Percentiles rank a stretch among this genome's conserved stretches.
phyloP scores from a whole-genome alignment of 805 yeast species.

The Candida pseudofarinosa region DNA sequence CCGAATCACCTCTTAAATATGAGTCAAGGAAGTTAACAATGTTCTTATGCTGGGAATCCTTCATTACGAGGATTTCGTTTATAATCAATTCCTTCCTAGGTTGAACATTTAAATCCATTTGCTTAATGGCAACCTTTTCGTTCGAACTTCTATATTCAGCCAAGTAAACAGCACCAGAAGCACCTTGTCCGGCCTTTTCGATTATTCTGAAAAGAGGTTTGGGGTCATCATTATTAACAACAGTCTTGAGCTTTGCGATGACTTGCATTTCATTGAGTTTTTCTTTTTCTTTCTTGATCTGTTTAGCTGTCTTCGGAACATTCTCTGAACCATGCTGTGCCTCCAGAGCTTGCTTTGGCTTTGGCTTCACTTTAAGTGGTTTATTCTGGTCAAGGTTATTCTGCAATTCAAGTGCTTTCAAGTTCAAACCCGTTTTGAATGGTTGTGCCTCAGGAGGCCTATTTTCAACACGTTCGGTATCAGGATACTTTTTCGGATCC shows the following conservation, averaged over 20 bases:
- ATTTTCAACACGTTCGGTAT: background rate
- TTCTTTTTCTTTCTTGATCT: conserved; percentile 37
- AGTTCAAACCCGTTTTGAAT: conserved; percentile 5
- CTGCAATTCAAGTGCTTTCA: conserved; percentile 8
- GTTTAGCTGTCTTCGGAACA: conserved; percentile 33
- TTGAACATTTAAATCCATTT: conserved; percentile 87
- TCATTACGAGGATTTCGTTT: conserved; percentile 95
- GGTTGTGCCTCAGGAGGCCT: conserved; percentile 1
- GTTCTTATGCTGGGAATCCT: conserved; percentile 89
- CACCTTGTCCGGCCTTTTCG: conserved; percentile 95
- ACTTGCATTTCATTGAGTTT: conserved; percentile 81
- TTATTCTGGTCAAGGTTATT: conserved; percentile 4
- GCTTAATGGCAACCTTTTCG: conserved; percentile 87
- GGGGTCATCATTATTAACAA: conserved; percentile 85
- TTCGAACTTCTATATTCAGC: conserved; percentile 63
- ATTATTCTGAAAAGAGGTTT: conserved; percentile 70
- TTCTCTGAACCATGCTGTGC: conserved; percentile 7
- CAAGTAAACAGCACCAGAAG: conserved; percentile 90
- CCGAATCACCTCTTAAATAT: conserved; percentile 71
- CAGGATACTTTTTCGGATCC: background rate
- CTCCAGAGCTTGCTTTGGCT: conserved; percentile 3
- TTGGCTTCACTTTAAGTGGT: conserved; percentile 3
- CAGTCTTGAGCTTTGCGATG: conserved; percentile 73
- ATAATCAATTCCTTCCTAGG: conserved; percentile 93
- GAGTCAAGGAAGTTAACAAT: conserved; percentile 94